Conservation (phyloP, 805 yeast species). For the Barnettozyma pratensis region DNA sequence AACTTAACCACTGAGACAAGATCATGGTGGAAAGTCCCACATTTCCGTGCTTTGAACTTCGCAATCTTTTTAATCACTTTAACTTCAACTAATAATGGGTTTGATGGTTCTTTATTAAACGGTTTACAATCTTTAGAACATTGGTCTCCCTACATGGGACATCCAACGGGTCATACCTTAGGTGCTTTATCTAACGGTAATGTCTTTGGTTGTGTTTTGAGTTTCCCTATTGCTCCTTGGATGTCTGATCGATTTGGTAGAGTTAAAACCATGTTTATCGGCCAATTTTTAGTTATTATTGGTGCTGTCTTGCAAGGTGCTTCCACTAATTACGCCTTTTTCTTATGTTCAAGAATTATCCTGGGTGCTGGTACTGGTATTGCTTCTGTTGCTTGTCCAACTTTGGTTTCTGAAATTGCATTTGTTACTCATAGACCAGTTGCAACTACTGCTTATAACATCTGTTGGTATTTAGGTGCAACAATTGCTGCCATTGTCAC, state of each 20-base stretch:
- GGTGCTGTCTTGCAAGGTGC: constrained; percentile 17
- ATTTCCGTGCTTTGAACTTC: constrained; percentile 32
- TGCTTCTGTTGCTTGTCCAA: constrained; percentile 39
- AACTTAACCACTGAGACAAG: constrained; percentile 11
- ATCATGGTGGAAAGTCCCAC: constrained; percentile 32
- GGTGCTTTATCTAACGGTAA: constrained; percentile 38
- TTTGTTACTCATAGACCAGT: constrained; percentile 37
- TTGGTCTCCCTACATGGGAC: constrained; percentile 36
- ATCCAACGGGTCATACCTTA: constrained; percentile 32
- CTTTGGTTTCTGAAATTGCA: constrained; percentile 44
- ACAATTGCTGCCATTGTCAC: constrained; percentile 45
- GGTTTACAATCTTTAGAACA: constrained; percentile 38
- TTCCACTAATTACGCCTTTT: constrained; percentile 21
- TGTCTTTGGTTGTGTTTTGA: constrained; percentile 33
- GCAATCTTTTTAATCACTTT: constrained; percentile 37
- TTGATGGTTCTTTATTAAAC: constrained; percentile 44
- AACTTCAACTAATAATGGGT: constrained; percentile 42
- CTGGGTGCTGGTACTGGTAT: constrained; percentile 42
- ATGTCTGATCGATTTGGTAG: constrained; percentile 38
- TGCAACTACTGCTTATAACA: constrained; percentile 37
- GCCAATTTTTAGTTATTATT: constrained; percentile 14
- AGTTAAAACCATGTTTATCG: constrained; percentile 22
- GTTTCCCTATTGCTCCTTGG: constrained; percentile 26
- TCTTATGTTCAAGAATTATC: constrained; percentile 31
- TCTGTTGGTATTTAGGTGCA: constrained; percentile 47